A percentile compares a stretch with the other conserved stretches of the same genome.
Evolutionary conservation across 352 stramenopile genomes (phyloP).

Genomic region (Phytophthora ohioensis): DNA sequence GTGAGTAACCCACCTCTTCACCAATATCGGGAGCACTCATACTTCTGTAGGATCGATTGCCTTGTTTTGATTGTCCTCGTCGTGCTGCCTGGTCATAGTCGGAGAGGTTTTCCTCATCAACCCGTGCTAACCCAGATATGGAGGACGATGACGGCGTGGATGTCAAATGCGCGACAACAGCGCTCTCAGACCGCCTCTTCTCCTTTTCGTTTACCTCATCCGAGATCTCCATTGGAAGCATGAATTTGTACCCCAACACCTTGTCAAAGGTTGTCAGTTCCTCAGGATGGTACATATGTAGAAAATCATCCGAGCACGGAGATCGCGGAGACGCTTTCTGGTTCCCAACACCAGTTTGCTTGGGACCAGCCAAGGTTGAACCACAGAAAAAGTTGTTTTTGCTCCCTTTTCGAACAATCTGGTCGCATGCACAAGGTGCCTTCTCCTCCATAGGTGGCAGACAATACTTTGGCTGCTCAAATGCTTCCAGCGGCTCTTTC

Average conservation of each 20-base stretch:
- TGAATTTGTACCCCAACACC: conserved; percentile 88
- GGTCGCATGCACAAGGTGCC: conserved; percentile 30
- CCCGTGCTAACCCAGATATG: conserved; percentile 42
- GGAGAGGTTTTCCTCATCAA: conserved; percentile 64
- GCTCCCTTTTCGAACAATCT: conserved; percentile 32
- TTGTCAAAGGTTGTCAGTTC: conserved; percentile 90
- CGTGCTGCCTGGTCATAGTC: conserved; percentile 37
- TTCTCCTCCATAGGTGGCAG: conserved; percentile 34
- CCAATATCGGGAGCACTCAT: conserved; percentile 83
- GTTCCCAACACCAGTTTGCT: conserved; percentile 15
- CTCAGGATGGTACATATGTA: conserved; percentile 88
- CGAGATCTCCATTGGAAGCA: conserved; percentile 83
- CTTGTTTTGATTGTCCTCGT: conserved; percentile 35
- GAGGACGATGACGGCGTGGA: conserved; percentile 55
- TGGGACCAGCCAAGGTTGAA: neutral
- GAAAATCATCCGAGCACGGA: conserved; percentile 74
- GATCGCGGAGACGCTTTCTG: conserved; percentile 30
- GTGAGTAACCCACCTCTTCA: conserved; percentile 58
- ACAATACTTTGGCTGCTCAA: conserved; percentile 65
- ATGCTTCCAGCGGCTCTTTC: conserved; percentile 79
- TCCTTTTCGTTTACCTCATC: conserved; percentile 65
- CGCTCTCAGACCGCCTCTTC: conserved; percentile 56
- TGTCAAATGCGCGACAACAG: conserved; percentile 55
- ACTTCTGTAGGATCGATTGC: conserved; percentile 58
- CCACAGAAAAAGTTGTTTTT: conserved; percentile 13